A percentile compares a stretch with the other conserved stretches of the same genome.
phyloP scores from a whole-genome alignment of 2,329 filamentous ascomycete species.

The Colletotrichum lupini region DNA sequence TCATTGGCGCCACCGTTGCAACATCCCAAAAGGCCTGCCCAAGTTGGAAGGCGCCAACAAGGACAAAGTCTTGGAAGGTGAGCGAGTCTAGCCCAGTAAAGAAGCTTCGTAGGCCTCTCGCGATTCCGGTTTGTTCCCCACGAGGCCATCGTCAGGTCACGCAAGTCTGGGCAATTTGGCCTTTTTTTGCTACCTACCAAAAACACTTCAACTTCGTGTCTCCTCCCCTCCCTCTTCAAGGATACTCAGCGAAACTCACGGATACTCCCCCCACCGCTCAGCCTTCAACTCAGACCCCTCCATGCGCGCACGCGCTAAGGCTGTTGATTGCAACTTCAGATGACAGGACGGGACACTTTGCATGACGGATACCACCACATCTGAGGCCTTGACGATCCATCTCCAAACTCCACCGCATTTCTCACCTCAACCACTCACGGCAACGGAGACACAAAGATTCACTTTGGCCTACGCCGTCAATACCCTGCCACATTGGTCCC shows the following conservation, averaged over 20 bases:
- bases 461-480: not conserved
- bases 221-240: not conserved
- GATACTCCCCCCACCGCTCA: too few species aligned
- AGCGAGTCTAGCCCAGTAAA: conserved; percentile 10
- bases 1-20: conserved; percentile 32
- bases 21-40: conserved; percentile 23
- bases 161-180: not conserved
- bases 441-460: not conserved
- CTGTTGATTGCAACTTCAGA: conserved; percentile 29
- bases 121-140: not conserved
- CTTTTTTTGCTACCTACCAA: not conserved
- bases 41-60: conserved; percentile 35
- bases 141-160: conserved; percentile 8
- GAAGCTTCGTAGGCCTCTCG: not conserved
- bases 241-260: too few species aligned
- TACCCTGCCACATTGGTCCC: not conserved
- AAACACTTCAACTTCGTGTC: not conserved
- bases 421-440: not conserved
- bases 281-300: not conserved
- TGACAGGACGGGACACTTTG: conserved; percentile 32
- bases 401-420: conserved; percentile 6
- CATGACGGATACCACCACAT: conserved; percentile 23
- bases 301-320: conserved; percentile 12
- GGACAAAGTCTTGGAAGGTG: conserved; percentile 24
- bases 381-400: conserved; percentile 4